Evolutionary conservation across 2,329 filamentous ascomycete species (phyloP).

Genomic region (Penicillium sp.): DNA sequence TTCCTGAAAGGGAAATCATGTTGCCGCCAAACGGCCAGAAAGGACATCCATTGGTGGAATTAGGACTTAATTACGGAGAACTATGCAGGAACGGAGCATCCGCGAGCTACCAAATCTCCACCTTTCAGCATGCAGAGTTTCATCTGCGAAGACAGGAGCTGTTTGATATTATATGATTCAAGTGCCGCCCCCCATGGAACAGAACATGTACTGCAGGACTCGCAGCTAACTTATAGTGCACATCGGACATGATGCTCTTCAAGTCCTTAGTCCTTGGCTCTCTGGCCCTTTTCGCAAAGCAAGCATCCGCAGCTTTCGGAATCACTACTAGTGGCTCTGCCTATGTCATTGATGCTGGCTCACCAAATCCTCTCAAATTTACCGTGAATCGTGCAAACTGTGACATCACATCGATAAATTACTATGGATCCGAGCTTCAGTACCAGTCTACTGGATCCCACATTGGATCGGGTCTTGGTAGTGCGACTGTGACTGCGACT

Average conservation of each 20-base stretch:
- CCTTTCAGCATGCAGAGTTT: conserved; percentile 12
- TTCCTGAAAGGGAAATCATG: background rate
- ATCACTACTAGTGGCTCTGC: conserved; percentile 22
- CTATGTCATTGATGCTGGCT: conserved; percentile 50
- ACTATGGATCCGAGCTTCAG: conserved; percentile 58
- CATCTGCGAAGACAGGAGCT: background rate
- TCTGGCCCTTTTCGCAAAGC: conserved; percentile 21
- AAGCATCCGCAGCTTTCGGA: conserved; percentile 29
- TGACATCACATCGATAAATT: conserved; percentile 62
- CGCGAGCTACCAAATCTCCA: conserved; percentile 10
- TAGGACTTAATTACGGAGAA: conserved; percentile 1
- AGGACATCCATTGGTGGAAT: conserved; percentile 17
- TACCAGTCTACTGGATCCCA: conserved; percentile 52
- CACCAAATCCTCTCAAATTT: conserved; percentile 50
- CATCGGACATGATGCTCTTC: conserved; percentile 17
- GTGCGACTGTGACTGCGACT: conserved; percentile 52
- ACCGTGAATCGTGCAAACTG: conserved; percentile 54
- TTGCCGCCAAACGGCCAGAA: background rate
- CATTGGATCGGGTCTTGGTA: conserved; percentile 58
- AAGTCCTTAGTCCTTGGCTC: conserved; percentile 17
- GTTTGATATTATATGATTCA: background rate
- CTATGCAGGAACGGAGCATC: conserved; percentile 1
- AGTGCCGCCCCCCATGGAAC: background rate
- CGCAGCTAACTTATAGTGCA: background rate
- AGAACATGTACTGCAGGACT: background rate